phyloP scores from a whole-genome alignment of 2,329 filamentous ascomycete genomes.

The Xylaria hypoxylon region DNA sequence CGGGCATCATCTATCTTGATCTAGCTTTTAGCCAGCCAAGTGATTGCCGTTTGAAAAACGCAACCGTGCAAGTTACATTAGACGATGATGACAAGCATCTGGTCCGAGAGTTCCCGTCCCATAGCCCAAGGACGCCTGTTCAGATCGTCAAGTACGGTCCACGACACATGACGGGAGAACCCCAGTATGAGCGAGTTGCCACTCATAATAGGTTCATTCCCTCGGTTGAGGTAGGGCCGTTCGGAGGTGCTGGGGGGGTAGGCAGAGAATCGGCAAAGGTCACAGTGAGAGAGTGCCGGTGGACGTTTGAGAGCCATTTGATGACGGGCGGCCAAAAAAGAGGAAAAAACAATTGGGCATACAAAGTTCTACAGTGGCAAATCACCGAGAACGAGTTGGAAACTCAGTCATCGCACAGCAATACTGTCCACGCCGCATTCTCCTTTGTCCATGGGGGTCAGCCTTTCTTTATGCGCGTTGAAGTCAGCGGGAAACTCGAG shows the following conservation, averaged over 20 bases:
- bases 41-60: conserved; percentile 43
- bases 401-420: conserved; percentile 42
- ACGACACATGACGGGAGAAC: conserved; percentile 41
- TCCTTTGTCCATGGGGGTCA: conserved; percentile 48
- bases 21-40: conserved; percentile 44
- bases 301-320: conserved; percentile 45
- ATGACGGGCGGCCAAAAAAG: conserved; percentile 35
- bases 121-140: conserved; percentile 36
- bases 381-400: conserved; percentile 50
- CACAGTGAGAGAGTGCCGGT: conserved; percentile 40
- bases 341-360: conserved; percentile 36
- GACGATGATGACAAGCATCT: conserved; percentile 45
- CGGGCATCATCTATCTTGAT: conserved; percentile 48
- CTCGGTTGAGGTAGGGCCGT: conserved; percentile 38
- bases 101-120: conserved; percentile 25
- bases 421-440: conserved; percentile 49
- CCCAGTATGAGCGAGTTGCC: conserved; percentile 30
- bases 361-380: conserved; percentile 48
- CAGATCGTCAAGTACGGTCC: conserved; percentile 46
- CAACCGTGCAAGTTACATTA: conserved; percentile 45
- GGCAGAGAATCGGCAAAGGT: conserved; percentile 40
- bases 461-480: conserved; percentile 49
- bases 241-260: conserved; percentile 42
- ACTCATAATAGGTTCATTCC: conserved; percentile 37
- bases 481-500: conserved; percentile 48